phyloP scores from a whole-genome alignment of 495 filamentous ascomycete genomes.

The Filosporella fistucella region DNA sequence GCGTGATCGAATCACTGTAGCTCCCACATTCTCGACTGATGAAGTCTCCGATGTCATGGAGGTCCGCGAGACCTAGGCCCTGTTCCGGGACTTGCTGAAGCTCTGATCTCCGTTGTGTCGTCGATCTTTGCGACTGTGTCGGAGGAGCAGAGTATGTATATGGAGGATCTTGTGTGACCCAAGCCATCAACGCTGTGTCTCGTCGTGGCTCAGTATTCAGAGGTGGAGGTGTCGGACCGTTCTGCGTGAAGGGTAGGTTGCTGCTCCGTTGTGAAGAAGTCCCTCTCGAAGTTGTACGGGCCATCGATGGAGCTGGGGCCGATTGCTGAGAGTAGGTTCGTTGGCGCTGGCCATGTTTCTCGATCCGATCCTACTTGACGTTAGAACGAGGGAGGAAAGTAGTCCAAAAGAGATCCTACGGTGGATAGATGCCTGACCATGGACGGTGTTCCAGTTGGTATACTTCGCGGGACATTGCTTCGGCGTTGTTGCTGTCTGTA shows the following conservation, averaged over 20 bases:
- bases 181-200: conserved; percentile 17
- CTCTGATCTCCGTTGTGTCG: conserved; percentile 29
- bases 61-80: conserved; percentile 4
- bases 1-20: no score
- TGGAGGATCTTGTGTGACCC: conserved; percentile 17
- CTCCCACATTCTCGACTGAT: conserved; percentile 9
- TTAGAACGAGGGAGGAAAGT: conserved; percentile 16
- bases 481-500: conserved; percentile 17
- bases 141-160: conserved; percentile 24
- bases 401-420: conserved; percentile 17
- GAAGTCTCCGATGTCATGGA: conserved; percentile 15
- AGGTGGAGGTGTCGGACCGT: conserved; percentile 13
- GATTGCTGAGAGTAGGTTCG: conserved; percentile 23
- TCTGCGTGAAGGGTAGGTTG: conserved; percentile 15
- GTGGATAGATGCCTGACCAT: conserved; percentile 19
- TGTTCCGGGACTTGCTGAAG: conserved; percentile 24
- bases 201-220: conserved; percentile 12
- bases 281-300: conserved; percentile 21
- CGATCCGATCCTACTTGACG: conserved; percentile 19
- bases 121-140: conserved; percentile 27
- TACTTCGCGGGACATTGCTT: conserved; percentile 20
- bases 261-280: conserved; percentile 17
- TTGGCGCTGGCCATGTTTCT: conserved; percentile 1
- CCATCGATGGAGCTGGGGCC: conserved; percentile 18
- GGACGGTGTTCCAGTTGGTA: conserved; percentile 18